Evolutionary conservation across 495 filamentous ascomycete genomes (phyloP), one percentile per base, ranked within the genome.

Genomic region (Immersiella caudata): DNA sequence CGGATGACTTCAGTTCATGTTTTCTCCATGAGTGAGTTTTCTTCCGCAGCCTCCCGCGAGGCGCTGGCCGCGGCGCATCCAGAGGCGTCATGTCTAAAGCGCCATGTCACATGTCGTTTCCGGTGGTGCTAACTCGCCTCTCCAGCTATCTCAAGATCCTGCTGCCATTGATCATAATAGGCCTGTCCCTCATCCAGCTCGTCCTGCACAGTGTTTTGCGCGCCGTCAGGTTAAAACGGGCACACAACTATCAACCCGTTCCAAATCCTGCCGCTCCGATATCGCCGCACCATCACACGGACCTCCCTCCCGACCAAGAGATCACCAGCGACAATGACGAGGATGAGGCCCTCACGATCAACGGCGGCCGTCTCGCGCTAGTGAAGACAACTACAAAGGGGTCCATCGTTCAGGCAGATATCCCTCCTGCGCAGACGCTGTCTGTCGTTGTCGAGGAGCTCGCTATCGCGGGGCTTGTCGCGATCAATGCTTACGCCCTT

Each of bases 1-100:
- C 84, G 67, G 95, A 99, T 79, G 96, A 99, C 79, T 90, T 99
- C 75, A 90, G 91, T 12, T 80, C 76, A 60, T 98, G 96, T 79
- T 94, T 99, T 75, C 89, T 93, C 74, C 87, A 86, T 82, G 93
- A 96, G 94, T 97, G 79, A 79, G 91, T 80, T 2, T 21, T 46
- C 24, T 46, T n/a, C 35, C 22, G 57, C 64, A 22, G 29, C 57
- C 22, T 55, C 11, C 40, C 40, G 11, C 40, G 40, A 46, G 9
- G 40, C 40, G 40, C 40, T 46, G 4, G 5, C 40, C 11, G 2
- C 40, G 14, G 40, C 40, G 40, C 40, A 46, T 46, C 11, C 40
- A 12, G 40, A 46, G 40, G 11, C 9, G 12, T 20, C 21, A n/a
- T n/a, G n/a, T n/a, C n/a, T n/a, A n/a, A n/a, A n/a, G n/a, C n/a